Evolutionary conservation across 1,139 yeast species (phyloP).

Genomic region (Saccharomyces pastorianus): DNA sequence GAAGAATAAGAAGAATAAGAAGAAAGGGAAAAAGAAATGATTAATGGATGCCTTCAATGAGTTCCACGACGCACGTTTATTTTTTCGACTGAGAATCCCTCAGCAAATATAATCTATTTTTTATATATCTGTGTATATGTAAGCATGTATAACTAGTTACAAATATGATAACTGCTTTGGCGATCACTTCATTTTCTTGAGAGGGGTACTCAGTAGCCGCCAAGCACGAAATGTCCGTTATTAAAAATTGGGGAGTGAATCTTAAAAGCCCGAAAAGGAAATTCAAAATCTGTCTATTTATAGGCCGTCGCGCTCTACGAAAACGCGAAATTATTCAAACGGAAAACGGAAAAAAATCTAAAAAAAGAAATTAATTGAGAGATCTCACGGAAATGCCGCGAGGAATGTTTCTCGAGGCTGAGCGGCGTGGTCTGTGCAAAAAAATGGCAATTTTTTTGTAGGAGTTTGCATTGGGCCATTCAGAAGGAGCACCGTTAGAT

Average conservation of each 20-base stretch:
- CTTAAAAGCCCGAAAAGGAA: background rate
- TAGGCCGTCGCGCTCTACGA: background rate
- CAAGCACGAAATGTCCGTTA: background rate
- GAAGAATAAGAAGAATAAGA: constrained; percentile 15
- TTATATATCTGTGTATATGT: background rate
- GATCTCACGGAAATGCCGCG: constrained; percentile 1
- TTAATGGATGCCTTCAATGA: background rate
- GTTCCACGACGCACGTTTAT: background rate
- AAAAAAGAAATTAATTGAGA: background rate
- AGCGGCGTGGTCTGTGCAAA: background rate
- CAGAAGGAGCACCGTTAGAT: background rate
- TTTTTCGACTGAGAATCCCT: background rate
- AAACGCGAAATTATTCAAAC: background rate
- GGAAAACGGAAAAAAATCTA: background rate
- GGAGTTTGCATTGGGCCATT: background rate
- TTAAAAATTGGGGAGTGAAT: too few species aligned
- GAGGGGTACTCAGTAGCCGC: background rate
- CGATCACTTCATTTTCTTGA: background rate
- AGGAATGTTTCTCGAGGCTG: background rate
- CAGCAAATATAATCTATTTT: background rate
- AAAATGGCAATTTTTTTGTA: background rate
- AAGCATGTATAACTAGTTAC: background rate
- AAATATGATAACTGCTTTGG: background rate
- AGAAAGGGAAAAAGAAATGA: constrained; percentile 12
- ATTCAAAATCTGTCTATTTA: background rate